Evolutionary conservation across 106 monocot species (phyloP), one percentile per base, ranked within the genome.

Genomic region (Dioscorea alata): DNA sequence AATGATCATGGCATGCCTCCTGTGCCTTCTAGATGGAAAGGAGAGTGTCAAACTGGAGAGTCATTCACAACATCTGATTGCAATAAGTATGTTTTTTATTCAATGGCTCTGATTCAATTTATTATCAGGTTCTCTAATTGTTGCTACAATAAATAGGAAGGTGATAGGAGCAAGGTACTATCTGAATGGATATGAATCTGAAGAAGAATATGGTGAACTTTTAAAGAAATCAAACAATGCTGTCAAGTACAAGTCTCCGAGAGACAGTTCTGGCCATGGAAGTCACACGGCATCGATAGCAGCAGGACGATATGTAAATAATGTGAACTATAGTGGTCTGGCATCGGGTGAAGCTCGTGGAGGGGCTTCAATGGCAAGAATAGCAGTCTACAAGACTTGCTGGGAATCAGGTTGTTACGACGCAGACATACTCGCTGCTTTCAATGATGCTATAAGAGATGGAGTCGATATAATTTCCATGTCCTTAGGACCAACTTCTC

Each of bases 261-360:
- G 96, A 61, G 96, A 92, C 52, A 89, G 80, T 65, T 71, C 80
- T 8, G 92, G 92, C 20, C 96, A 97, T 57, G 96, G 96, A 2
- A 97, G 77, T 76, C 96, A 97, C 82, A 97, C 96, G 0, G 96
- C 92, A 59, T 97, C 96, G 9, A 92, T 70, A 6, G 96, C 92
- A 20, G 86, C 96, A 0, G 96, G 96, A 0, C 74, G 86, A 17
- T 82, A 68, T 13, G 82, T 89, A 7, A 72, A 63, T 8, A 78
- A 91, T 73, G 84, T 86, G 78, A 83, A 81, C 62, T 97, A 69
- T 66, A 69, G 81, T 54, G 86, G 84, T 31, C 70, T 97, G 76
- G 96, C 72, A 1, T 20, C 57, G 17, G 92, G 96, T 48, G 82
- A 80, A 49, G 92, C 85, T 4, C 68, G 92, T 19, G 96, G 96